Evolutionary conservation across 257 asterid genomes (phyloP).

Genomic region (Prunella vulgaris): DNA sequence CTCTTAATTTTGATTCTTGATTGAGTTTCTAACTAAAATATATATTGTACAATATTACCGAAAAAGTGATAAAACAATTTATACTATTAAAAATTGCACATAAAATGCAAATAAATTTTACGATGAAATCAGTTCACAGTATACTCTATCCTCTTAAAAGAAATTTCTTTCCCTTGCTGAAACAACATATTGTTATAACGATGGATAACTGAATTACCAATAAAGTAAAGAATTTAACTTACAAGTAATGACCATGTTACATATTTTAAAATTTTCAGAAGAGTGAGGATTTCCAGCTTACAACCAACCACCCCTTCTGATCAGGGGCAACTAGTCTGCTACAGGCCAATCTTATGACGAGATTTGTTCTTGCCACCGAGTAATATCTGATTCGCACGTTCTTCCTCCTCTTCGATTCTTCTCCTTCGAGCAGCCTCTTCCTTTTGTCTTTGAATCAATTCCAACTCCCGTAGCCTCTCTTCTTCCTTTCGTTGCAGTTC

Average conservation of each 20-base stretch:
- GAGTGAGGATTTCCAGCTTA: neutral
- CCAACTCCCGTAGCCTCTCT: slow-evolving; percentile 77
- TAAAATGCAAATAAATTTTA: too few relatives aligned
- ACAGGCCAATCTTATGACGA: slow-evolving; percentile 43
- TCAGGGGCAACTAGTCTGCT: neutral
- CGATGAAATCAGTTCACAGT: too few relatives aligned
- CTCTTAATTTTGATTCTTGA: too few relatives aligned
- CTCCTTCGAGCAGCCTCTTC: slow-evolving; percentile 79
- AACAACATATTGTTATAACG: neutral
- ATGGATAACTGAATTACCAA: neutral
- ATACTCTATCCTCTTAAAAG: too few relatives aligned
- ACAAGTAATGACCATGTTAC: too few relatives aligned
- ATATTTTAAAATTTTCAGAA: neutral
- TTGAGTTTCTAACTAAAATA: too few relatives aligned
- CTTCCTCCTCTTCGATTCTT: slow-evolving; percentile 69
- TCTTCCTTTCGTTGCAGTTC: slow-evolving; percentile 80
- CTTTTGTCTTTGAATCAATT: slow-evolving; percentile 80
- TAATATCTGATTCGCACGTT: slow-evolving; percentile 38
- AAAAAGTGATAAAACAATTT: too few relatives aligned
- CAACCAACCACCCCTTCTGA: neutral
- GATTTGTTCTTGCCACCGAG: slow-evolving; percentile 44
- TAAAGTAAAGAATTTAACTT: neutral
- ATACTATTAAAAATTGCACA: too few relatives aligned
- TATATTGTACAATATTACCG: too few relatives aligned
- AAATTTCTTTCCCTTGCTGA: too few relatives aligned